Percentiles rank a stretch among this genome's conserved stretches.
phyloP scores from a whole-genome alignment of 192 early-diverging fungal species.

The Geranomyces michiganensis region DNA sequence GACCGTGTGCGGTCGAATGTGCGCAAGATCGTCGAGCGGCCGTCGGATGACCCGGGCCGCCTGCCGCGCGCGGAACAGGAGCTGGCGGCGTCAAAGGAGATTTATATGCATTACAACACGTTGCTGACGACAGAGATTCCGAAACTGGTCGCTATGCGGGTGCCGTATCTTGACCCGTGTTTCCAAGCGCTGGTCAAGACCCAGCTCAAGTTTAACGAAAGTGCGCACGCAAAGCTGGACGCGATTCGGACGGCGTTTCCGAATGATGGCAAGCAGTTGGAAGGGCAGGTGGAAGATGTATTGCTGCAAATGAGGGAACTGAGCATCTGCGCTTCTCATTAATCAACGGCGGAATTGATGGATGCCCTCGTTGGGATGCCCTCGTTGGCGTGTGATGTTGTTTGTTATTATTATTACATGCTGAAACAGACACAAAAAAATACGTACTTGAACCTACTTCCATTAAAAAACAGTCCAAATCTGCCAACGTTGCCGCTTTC shows the following conservation, averaged over 20 bases:
- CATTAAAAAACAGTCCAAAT: no score
- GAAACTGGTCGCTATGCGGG: conserved; percentile 82
- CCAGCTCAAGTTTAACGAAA: conserved; percentile 89
- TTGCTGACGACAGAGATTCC: conserved; percentile 86
- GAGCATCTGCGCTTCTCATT: conserved; percentile 73
- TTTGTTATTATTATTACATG: no score
- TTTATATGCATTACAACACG: conserved; percentile 82
- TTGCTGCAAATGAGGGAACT: conserved; percentile 89
- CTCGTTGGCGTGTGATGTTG: no score
- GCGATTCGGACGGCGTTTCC: conserved; percentile 52
- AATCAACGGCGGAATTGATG: background rate
- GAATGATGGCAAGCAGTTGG: conserved; percentile 59
- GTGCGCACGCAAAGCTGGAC: conserved; percentile 76
- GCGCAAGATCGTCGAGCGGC: conserved; percentile 81
- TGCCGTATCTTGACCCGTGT: conserved; percentile 91
- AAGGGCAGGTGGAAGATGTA: conserved; percentile 77
- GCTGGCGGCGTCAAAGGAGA: conserved; percentile 68
- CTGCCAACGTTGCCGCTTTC: no score
- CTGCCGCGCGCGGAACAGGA: conserved; percentile 85
- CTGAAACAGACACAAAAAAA: no score
- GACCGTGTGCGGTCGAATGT: conserved; percentile 75
- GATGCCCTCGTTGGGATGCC: no score
- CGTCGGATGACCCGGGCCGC: conserved; percentile 67
- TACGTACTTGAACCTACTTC: no score
- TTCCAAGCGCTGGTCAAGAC: conserved; percentile 95